phyloP scores from a whole-genome alignment of 228 moss, liverwort and hornwort genomes.

The Sphagnum fallax region DNA sequence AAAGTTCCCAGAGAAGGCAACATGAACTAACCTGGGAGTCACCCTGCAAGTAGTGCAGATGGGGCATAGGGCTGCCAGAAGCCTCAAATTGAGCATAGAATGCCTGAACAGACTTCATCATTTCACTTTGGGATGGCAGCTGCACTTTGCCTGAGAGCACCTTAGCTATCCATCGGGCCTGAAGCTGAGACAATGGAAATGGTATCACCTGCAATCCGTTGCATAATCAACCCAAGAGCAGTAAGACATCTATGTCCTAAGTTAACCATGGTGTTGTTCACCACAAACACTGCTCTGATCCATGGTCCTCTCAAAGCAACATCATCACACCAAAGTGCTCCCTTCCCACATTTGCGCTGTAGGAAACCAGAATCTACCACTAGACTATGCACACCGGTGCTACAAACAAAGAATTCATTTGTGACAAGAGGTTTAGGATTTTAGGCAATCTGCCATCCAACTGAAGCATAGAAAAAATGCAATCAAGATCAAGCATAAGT shows the following conservation, averaged over 20 bases:
- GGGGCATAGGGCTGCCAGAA: slow-evolving; percentile 25
- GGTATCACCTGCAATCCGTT: slow-evolving; percentile 37
- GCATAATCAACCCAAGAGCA: neutral
- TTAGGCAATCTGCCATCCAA: neutral
- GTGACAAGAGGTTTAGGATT: neutral
- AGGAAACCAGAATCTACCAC: neutral
- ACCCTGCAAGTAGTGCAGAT: too few species aligned
- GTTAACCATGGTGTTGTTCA: too few species aligned
- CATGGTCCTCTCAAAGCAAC: neutral
- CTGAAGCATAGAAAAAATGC: neutral
- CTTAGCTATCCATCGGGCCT: slow-evolving; percentile 83
- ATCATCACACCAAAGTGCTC: too few species aligned
- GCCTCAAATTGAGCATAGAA: slow-evolving; percentile 48
- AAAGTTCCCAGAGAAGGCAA: too few species aligned
- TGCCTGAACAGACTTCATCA: slow-evolving; percentile 38
- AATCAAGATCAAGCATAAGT: too few species aligned
- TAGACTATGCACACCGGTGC: neutral
- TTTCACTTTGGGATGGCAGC: slow-evolving; percentile 45
- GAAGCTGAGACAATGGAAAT: slow-evolving; percentile 59
- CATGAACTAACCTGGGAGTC: slow-evolving; percentile 26
- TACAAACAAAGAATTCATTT: neutral
- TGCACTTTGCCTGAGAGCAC: slow-evolving; percentile 42
- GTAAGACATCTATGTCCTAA: too few species aligned
- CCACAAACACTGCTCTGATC: neutral
- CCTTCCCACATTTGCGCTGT: neutral